Evolutionary conservation across 2,329 filamentous ascomycete genomes (phyloP).

Genomic region (Keithomyces neogunnii): DNA sequence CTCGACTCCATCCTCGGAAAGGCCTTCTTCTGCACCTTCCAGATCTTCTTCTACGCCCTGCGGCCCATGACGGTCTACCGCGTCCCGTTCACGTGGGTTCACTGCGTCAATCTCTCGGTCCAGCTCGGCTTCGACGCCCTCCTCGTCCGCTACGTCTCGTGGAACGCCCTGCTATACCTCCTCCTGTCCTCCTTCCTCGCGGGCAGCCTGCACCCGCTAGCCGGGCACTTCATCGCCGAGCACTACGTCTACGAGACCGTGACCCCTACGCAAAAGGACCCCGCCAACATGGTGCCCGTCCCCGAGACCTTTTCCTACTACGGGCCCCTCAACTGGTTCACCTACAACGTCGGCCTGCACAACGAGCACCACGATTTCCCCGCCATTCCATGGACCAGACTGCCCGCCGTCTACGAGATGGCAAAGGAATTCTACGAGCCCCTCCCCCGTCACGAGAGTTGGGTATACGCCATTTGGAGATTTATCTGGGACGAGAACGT

Average conservation of each 20-base stretch:
- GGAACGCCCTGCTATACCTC: constrained; percentile 69
- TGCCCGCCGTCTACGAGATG: constrained; percentile 68
- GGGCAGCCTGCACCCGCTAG: constrained; percentile 86
- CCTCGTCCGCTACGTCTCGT: constrained; percentile 53
- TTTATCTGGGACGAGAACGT: constrained; percentile 89
- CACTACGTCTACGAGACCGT: constrained; percentile 76
- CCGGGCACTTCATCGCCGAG: constrained; percentile 97
- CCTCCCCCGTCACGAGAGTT: constrained; percentile 80
- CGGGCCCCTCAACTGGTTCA: constrained; percentile 80
- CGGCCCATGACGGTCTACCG: constrained; percentile 92
- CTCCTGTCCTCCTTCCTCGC: constrained; percentile 88
- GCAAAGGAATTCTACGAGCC: constrained; percentile 88
- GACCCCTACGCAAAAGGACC: constrained; percentile 44
- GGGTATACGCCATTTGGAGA: constrained; percentile 89
- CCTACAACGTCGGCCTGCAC: constrained; percentile 95
- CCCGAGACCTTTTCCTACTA: constrained; percentile 98
- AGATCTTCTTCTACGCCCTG: constrained; percentile 97
- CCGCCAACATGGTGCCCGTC: constrained; percentile 54
- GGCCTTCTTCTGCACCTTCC: constrained; percentile 98
- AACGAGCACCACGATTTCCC: constrained; percentile 99
- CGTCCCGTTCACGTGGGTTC: constrained; percentile 77
- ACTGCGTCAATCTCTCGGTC: constrained; percentile 69
- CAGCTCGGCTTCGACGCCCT: constrained; percentile 72
- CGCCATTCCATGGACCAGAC: constrained; percentile 85
- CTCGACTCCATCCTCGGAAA: constrained; percentile 94